A percentile compares a stretch with the other conserved stretches of the same genome.
Conservation (phyloP, 1,139 yeast species). For the Candida pseudoviswanathii region DNA sequence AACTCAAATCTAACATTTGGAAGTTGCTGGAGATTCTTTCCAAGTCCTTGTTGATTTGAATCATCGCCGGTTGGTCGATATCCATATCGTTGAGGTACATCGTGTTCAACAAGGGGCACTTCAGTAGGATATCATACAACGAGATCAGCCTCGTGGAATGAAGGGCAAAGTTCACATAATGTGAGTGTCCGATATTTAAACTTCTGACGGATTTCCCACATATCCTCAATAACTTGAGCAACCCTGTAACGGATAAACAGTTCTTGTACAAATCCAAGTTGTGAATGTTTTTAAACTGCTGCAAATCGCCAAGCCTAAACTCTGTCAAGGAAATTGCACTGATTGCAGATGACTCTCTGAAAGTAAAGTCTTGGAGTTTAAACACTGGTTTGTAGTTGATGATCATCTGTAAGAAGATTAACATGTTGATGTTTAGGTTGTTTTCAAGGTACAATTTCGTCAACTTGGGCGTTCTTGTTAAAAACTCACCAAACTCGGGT, state of each 20-base stretch:
- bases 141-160: constrained; percentile 20
- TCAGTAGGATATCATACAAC: constrained; percentile 24
- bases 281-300: constrained; percentile 25
- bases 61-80: constrained; percentile 39
- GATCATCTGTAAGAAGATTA: constrained; percentile 32
- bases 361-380: constrained; percentile 26
- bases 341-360: constrained; percentile 29
- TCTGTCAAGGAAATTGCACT: constrained; percentile 27
- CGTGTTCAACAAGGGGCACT: constrained; percentile 26
- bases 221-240: constrained; percentile 29
- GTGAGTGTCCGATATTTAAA: constrained; percentile 37
- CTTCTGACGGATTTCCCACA: constrained; percentile 19
- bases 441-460: constrained; percentile 35
- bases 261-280: constrained; percentile 39
- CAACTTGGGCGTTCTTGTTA: constrained; percentile 23
- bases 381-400: constrained; percentile 33
- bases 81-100: constrained; percentile 40
- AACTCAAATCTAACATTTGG: constrained; percentile 37
- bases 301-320: constrained; percentile 26
- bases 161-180: constrained; percentile 26
- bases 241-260: constrained; percentile 34
- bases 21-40: constrained; percentile 16
- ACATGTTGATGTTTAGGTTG: constrained; percentile 30
- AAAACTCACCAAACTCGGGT: constrained; percentile 33
- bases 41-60: constrained; percentile 30